Evolutionary conservation across 305 asterid genomes (phyloP).

Genomic region (Solanum hybrid): DNA sequence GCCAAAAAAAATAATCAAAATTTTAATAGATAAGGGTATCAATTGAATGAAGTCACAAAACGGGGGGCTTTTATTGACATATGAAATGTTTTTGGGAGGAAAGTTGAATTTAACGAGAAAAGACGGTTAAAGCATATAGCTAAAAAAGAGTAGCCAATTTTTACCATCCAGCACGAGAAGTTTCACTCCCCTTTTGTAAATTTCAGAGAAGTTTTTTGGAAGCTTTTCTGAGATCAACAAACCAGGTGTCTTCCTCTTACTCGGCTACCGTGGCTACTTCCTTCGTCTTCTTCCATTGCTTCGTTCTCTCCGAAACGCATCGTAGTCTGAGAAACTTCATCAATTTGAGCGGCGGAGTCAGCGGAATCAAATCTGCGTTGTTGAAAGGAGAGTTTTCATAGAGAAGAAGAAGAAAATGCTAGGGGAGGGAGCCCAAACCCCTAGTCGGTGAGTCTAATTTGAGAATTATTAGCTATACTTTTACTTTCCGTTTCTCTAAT

Average conservation of each 20-base stretch:
- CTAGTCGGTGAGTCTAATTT: slow-evolving; percentile 16
- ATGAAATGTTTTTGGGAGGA: background rate
- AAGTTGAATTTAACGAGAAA: background rate
- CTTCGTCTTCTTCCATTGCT: background rate
- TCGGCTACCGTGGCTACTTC: background rate
- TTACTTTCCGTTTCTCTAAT: background rate
- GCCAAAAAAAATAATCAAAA: background rate
- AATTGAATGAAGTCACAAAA: background rate
- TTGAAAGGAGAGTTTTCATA: background rate
- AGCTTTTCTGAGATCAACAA: background rate
- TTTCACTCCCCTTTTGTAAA: background rate
- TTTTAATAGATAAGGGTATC: background rate
- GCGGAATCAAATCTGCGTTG: background rate
- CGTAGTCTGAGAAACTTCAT: background rate
- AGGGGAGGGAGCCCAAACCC: slow-evolving; percentile 21
- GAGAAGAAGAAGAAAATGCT: slow-evolving; percentile 8
- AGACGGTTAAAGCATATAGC: background rate
- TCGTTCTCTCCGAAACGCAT: background rate
- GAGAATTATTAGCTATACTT: background rate
- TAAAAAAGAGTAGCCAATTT: background rate
- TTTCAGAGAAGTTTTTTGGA: background rate
- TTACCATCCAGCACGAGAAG: background rate
- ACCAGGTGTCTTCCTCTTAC: background rate
- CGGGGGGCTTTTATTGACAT: background rate
- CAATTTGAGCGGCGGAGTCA: background rate